Conservation (phyloP, 352 stramenopile genomes). For the Globisporangium nodosum region DNA sequence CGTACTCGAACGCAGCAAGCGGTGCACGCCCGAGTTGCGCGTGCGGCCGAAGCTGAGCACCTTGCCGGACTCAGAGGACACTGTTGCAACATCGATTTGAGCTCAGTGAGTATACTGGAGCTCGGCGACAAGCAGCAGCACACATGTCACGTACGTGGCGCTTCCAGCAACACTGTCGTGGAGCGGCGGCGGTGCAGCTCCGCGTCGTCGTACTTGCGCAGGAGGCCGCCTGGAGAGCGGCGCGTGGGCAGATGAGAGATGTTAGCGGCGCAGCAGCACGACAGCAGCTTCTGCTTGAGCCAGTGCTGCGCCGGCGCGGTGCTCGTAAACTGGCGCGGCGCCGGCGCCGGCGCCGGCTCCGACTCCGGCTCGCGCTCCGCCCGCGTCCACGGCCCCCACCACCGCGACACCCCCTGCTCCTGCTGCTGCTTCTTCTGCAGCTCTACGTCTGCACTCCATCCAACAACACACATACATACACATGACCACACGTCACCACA, state of each 20-base stretch:
- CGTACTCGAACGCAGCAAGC: constrained; percentile 41
- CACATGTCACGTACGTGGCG: constrained; percentile 35
- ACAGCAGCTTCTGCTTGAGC: constrained; percentile 13
- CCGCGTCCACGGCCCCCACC: neutral
- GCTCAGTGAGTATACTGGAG: no score
- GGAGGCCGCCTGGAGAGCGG: constrained; percentile 21
- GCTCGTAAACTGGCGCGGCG: constrained; percentile 4
- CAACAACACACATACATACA: neutral
- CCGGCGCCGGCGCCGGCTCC: neutral
- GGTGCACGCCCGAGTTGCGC: constrained; percentile 56
- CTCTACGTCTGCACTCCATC: neutral
- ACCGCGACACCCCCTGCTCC: neutral
- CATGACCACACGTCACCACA: no score
- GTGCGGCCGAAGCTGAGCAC: constrained; percentile 44
- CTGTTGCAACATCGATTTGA: constrained; percentile 11
- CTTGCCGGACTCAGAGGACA: constrained; percentile 41
- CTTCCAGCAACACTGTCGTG: constrained; percentile 46
- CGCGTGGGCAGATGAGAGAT: constrained; percentile 10
- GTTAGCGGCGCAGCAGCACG: constrained; percentile 16
- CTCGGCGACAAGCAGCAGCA: neutral
- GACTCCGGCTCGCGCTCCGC: neutral
- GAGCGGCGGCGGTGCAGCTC: constrained; percentile 46
- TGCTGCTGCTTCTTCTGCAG: neutral
- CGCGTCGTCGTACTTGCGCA: constrained; percentile 65
- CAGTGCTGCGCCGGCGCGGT: constrained; percentile 8